Evolutionary conservation across 2,329 filamentous ascomycete genomes (phyloP), one percentile per base, ranked within the genome.

Genomic region (Aphanocladium album): DNA sequence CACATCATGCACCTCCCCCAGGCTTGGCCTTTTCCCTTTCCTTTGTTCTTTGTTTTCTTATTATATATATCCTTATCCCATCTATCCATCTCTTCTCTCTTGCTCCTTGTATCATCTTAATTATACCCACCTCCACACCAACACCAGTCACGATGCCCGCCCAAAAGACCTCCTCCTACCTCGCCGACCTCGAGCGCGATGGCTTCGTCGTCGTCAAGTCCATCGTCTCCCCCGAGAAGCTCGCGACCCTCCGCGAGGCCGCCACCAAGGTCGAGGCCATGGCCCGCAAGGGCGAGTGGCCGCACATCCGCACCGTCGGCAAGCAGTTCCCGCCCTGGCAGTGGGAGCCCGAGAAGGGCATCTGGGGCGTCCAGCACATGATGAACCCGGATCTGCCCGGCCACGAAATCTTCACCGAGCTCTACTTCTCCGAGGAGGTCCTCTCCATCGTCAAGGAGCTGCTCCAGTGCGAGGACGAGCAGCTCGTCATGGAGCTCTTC

Each of bases 261-360:
- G 83, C 86, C 55, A 70, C 76, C 37, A 73, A 80, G 61, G 82
- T 83, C n/a, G 85, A 86, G 21, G 70, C 76, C 2, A 76, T 84
- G 46, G 88, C 89, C 46, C 85, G 89, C 64, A 67, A 77, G n/a
- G 91, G 91, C 41, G 70, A 80, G 64, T 96, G 91, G 91, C 90
- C 90, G 3, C 83, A 89, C 74, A 86, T 96, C 69, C 89, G 91
- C 65, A 93, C 90, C 0, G 83, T 95, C 2, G 90, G 90, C 58
- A 96, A 96, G 74, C 91, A 96, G 74, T 96, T 96, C 76, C 92
- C 91, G 0, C 92, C 92, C 0, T 96, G 91, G 91, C 78, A 83
- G 5, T 79, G 79, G n/a, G 78, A 79, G 54, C 76, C 80, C 1
- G 77, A 77, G 2, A 73, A 80, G 56, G 90, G 90, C 21, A 96